These are phyloP conservation scores for Paramecium sexaurelia DNA, from an alignment of 73 alveolate species.

Conservation along the genomic window DNA sequence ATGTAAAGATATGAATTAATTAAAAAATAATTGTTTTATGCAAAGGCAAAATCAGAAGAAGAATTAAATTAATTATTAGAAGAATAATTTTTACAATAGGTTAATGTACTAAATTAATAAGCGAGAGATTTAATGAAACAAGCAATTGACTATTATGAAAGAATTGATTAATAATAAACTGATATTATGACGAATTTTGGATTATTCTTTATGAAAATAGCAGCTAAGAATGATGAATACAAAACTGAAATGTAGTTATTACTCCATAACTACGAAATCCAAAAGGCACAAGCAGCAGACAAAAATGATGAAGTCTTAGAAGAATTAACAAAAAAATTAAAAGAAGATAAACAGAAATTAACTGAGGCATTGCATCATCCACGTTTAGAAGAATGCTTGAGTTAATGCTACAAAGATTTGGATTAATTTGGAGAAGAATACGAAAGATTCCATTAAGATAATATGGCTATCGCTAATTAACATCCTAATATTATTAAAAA, in stretches of 20 bases:
- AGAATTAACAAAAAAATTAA: conserved; percentile 16
- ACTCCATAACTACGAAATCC: conserved; percentile 52
- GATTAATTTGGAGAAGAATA: conserved; percentile 57
- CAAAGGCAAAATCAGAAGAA: conserved; percentile 38
- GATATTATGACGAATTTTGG: conserved; percentile 58
- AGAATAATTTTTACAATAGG: background rate
- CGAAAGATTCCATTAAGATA: conserved; percentile 57
- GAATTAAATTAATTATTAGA: conserved; percentile 47
- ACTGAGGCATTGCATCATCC: conserved; percentile 65
- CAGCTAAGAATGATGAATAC: conserved; percentile 65
- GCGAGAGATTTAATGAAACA: conserved; percentile 55
- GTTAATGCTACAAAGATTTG: conserved; percentile 23
- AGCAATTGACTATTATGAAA: conserved; percentile 60
- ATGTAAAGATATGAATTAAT: conserved; percentile 3
- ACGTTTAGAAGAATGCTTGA: conserved; percentile 48
- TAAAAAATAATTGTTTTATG: conserved; percentile 43
- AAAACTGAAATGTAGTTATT: conserved; percentile 48
- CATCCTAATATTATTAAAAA: conserved; percentile 46
- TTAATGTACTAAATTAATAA: background rate
- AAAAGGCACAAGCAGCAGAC: conserved; percentile 66
- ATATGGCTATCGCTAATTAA: conserved; percentile 23
- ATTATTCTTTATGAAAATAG: conserved; percentile 49
- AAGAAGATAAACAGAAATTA: conserved; percentile 36
- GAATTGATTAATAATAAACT: conserved; percentile 32
- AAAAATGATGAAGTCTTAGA: conserved; percentile 61